phyloP scores from a whole-genome alignment of 1,284 basidiomycete species.

The Puccinia polysora region DNA sequence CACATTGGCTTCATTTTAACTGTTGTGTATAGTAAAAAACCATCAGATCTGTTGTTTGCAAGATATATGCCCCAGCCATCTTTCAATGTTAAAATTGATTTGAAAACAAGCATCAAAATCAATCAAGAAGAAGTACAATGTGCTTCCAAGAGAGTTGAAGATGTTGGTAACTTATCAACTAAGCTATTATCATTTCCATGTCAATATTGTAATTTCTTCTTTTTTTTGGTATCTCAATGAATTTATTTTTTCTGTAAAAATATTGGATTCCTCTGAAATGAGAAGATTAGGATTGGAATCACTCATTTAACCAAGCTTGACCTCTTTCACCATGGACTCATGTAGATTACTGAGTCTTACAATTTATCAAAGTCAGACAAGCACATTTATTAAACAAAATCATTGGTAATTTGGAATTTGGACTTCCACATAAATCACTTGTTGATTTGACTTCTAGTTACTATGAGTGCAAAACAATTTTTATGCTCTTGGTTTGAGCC shows the following conservation, averaged over 20 bases:
- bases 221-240: background rate
- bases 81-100: constrained; percentile 68
- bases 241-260: background rate
- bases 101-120: constrained; percentile 59
- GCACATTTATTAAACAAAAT: constrained; percentile 89
- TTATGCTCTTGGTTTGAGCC: constrained; percentile 22
- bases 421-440: background rate
- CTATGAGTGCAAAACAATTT: constrained; percentile 12
- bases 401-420: constrained; percentile 55
- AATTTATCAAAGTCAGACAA: constrained; percentile 66
- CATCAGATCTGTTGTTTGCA: constrained; percentile 52
- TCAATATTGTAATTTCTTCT: constrained; percentile 69
- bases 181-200: constrained; percentile 74
- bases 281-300: background rate
- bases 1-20: constrained; percentile 51
- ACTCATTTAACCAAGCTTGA: constrained; percentile 55
- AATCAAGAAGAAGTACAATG: constrained; percentile 63
- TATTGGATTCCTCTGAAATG: background rate
- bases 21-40: constrained; percentile 52
- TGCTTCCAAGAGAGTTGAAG: constrained; percentile 62
- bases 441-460: background rate
- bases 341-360: constrained; percentile 48
- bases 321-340: constrained; percentile 65
- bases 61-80: constrained; percentile 62
- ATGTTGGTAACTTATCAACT: constrained; percentile 61